Evolutionary conservation across 1,284 basidiomycete genomes (phyloP).

Genomic region (Cutaneotrichosporon cutaneum): DNA sequence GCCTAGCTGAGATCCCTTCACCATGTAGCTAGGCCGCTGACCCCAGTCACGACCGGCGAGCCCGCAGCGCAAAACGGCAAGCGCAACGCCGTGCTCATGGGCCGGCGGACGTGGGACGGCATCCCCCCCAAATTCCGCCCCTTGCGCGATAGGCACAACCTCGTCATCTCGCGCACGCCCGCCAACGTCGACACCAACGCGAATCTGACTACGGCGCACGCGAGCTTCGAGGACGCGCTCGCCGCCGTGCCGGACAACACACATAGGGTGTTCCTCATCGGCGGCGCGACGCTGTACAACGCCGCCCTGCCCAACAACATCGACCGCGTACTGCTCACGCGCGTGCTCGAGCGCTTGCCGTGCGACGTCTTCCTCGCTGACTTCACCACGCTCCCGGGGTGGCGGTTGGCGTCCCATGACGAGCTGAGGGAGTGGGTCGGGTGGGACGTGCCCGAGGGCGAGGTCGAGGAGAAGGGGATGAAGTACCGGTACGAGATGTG

Average conservation of each 20-base stretch:
- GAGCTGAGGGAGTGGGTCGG: conserved; percentile 73
- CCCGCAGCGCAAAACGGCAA: conserved; percentile 40
- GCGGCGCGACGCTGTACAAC: conserved; percentile 81
- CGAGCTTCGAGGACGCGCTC: conserved; percentile 44
- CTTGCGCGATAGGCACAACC: conserved; percentile 71
- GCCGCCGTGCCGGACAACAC: conserved; percentile 21
- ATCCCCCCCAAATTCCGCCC: conserved; percentile 89
- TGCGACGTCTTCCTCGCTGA: conserved; percentile 88
- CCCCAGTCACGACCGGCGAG: conserved; percentile 48
- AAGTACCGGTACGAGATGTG: conserved; percentile 92
- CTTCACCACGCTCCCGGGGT: conserved; percentile 58
- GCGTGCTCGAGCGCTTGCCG: conserved; percentile 64
- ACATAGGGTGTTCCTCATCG: conserved; percentile 71
- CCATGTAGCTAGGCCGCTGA: conserved; percentile 5
- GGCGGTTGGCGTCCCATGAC: conserved; percentile 63
- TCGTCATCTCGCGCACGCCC: conserved; percentile 67
- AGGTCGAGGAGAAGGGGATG: conserved; percentile 75
- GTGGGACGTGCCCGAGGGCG: conserved; percentile 70
- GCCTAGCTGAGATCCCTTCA: no score
- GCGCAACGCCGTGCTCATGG: conserved; percentile 88
- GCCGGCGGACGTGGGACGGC: conserved; percentile 95
- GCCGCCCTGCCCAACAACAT: conserved; percentile 64
- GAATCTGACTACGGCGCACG: conserved; percentile 44
- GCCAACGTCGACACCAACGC: conserved; percentile 64
- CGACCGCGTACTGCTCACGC: conserved; percentile 81